phyloP scores from a whole-genome alignment of 371 early-diverging fungal species.

The Rhizopus sp. region DNA sequence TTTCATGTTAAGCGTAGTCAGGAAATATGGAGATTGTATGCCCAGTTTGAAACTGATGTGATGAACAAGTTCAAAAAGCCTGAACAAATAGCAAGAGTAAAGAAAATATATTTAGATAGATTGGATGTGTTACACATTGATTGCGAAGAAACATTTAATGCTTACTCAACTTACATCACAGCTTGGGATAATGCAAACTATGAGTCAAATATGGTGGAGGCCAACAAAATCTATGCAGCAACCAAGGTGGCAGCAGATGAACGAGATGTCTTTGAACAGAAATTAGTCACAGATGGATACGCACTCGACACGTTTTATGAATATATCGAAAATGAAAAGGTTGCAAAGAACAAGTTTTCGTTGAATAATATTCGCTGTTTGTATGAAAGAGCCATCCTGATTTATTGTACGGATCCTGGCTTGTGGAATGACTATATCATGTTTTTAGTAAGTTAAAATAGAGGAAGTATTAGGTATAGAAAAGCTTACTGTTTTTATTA shows the following conservation, averaged over 20 bases:
- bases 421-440: slow-evolving; percentile 75
- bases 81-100: slow-evolving; percentile 13
- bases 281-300: slow-evolving; percentile 43
- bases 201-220: slow-evolving; percentile 58
- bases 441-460: slow-evolving; percentile 45
- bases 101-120: slow-evolving; percentile 36
- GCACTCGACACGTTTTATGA: slow-evolving; percentile 43
- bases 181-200: slow-evolving; percentile 55
- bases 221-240: slow-evolving; percentile 50
- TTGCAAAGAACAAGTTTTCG: slow-evolving; percentile 22
- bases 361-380: slow-evolving; percentile 46
- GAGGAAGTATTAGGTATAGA: not conserved
- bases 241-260: slow-evolving; percentile 46
- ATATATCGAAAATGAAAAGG: slow-evolving; percentile 56
- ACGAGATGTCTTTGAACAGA: slow-evolving; percentile 57
- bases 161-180: slow-evolving; percentile 70
- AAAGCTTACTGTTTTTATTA: not conserved
- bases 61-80: slow-evolving; percentile 13
- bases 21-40: slow-evolving; percentile 55
- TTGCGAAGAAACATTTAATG: slow-evolving; percentile 63
- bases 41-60: slow-evolving; percentile 53
- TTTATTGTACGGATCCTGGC: slow-evolving; percentile 55
- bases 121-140: slow-evolving; percentile 52
- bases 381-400: slow-evolving; percentile 66
- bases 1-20: slow-evolving; percentile 61